Conservation (phyloP, 495 filamentous ascomycete genomes). For the Penicillium simplicissimum region DNA sequence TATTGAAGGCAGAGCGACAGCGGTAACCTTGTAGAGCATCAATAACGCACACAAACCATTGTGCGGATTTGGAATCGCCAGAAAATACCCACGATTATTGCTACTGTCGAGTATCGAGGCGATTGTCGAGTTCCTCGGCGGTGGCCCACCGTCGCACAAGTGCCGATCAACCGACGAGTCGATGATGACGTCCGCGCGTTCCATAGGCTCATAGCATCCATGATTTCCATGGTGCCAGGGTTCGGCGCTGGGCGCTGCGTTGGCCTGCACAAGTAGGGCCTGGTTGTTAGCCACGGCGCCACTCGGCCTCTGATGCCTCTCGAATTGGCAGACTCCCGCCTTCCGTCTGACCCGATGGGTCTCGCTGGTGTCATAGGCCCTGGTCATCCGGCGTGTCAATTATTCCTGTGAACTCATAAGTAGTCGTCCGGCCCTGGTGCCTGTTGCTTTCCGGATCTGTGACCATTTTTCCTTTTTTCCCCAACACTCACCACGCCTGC, state of each 20-base stretch:
- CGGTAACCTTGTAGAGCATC: neutral
- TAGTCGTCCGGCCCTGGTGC: constrained; percentile 6
- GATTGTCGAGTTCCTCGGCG: neutral
- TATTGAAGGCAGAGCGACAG: neutral
- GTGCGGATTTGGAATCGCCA: neutral
- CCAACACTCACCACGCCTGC: neutral
- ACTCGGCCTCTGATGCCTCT: constrained; percentile 8
- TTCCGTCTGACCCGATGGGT: constrained; percentile 21
- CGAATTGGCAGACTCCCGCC: constrained; percentile 5
- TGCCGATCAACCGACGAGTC: constrained; percentile 18
- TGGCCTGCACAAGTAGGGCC: neutral
- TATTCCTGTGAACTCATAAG: neutral
- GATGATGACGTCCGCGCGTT: constrained; percentile 25
- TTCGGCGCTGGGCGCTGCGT: constrained; percentile 1
- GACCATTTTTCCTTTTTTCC: neutral
- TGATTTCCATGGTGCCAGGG: neutral
- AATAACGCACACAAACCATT: neutral
- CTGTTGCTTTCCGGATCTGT: neutral
- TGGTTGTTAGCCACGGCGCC: constrained; percentile 9
- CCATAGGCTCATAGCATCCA: neutral
- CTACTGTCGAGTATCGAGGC: too few species aligned
- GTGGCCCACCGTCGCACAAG: neutral
- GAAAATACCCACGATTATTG: neutral
- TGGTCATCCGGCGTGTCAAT: neutral
- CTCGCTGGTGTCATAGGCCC: neutral